Base-by-base conservation (phyloP, 164 flowering plant species). In the Platanus orientalis region DNA sequence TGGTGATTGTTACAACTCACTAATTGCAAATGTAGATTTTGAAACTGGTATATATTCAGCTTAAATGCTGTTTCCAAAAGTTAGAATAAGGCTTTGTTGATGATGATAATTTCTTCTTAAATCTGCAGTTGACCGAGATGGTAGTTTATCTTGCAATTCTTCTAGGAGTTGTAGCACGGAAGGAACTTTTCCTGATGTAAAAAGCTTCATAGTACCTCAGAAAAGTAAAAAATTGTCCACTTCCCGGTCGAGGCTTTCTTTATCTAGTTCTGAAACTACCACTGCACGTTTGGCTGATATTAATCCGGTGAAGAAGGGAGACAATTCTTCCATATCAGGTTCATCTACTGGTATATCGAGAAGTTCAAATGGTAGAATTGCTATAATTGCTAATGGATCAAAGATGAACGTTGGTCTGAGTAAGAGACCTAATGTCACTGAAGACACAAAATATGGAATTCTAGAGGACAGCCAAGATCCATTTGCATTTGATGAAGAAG, bases 401-500 rank as follows among this genome's bases (percentile, higher is more conserved):
- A 77, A 62, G 76, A 63, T 66, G 39, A 77, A 69, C 13, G 26
- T 61, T 40, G 61, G 72, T 57, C 58, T 60, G 57, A 56, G 67
- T 47, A 67, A 71, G 68, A 80, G 62, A 61, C 48, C 60, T 19
- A 58, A 54, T 48, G 60, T 55, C 52, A 4, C 70, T 44, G 75
- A 71, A 50, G 72, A 61, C 59, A 60, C 26, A 12, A 62, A 47
- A 17, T 32, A 54, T 75, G 78, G 62, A 25, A 42, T 51, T 62
- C 61, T 69, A 42, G 84, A 83, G 64, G 88, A 84, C 53, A 79
- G 76, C 68, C 81, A 79, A 67, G 99, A 91, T 80, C 97, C 99
- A 66, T 94, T 82, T 85, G 96, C 94, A 64, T 94, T 94, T 77
- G 85, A 89, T 75, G 95, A 84, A 64, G 89, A 79, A 64, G 97